phyloP scores from a whole-genome alignment of 805 yeast species.

The Debaryomyces castellii region DNA sequence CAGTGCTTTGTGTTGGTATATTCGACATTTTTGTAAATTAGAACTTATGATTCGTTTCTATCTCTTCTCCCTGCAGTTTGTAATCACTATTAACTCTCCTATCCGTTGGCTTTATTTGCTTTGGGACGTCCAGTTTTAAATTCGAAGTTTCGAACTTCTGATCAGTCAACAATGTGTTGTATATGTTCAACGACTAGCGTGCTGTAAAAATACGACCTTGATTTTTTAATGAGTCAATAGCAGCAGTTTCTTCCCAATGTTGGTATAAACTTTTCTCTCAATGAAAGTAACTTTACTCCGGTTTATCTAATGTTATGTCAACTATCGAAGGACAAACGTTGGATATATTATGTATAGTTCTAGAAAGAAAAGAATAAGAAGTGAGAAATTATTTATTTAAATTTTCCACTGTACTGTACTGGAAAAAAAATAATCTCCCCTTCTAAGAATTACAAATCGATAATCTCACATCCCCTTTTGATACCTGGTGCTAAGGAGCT shows the following conservation, averaged over 20 bases:
- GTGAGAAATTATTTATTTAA: background rate
- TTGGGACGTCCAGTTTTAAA: too few relatives aligned
- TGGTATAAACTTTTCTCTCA: background rate
- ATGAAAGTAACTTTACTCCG: background rate
- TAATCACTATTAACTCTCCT: too few relatives aligned
- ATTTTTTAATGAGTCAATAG: background rate
- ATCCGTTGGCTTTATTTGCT: too few relatives aligned
- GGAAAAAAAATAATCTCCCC: background rate
- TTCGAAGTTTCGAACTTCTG: background rate
- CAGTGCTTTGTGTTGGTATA: constrained; percentile 7
- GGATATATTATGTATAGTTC: background rate
- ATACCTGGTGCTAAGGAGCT: background rate
- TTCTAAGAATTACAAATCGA: background rate
- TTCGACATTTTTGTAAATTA: constrained; percentile 10
- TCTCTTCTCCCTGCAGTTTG: too few relatives aligned
- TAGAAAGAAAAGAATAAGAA: background rate
- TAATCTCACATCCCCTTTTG: background rate
- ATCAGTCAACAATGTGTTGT: background rate
- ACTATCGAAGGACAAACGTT: background rate
- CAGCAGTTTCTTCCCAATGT: background rate
- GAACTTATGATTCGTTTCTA: background rate
- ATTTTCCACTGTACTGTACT: background rate
- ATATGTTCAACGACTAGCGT: background rate
- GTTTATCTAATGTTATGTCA: background rate
- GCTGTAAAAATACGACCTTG: background rate